Evolutionary conservation across 2,329 filamentous ascomycete genomes (phyloP), one percentile per base, ranked within the genome.

Genomic region (Delphinella strobiligena): DNA sequence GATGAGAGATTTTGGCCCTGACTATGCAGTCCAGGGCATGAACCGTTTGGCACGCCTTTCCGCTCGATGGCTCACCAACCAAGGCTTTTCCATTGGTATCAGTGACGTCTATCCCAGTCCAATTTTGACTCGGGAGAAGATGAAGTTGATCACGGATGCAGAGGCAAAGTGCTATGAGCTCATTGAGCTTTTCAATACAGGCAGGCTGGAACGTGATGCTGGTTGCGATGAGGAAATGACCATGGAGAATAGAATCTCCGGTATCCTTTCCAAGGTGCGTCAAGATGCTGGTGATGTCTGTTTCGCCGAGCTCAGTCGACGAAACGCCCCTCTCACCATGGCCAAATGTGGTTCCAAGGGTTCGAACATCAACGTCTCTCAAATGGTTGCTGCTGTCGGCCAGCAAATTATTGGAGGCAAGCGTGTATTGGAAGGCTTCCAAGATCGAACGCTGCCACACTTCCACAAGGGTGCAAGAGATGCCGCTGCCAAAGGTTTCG

Each of bases 331-430:
- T 4, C 70, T 96, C 47, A 81, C 94, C 64, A 98, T 98, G 91
- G 91, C 91, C 45, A 91, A 85, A 46, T 96, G 86, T 10, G 91
- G 91, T 36, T 96, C 89, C 39, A 98, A 98, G 61, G 91, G 91
- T 58, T 94, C 87, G 4, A 82, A 85, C 52, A 93, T 98, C 68
- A 98, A 98, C 69, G 91, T 98, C 24, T 91, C 91, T 7, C 91
- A 98, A 66, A 98, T 98, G 91, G 83, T 96, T 57, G 89, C 91
- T 41, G 79, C 88, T 43, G 91, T 98, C 56, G 91, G 91, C 37
- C 91, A 98, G 63, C 91, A 98, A 52, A 95, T 96, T 74, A 96
- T 98, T 53, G 83, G 83, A 44, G 86, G 87, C 36, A 77, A 83
- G 54, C 88, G 91, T 74, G 88, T 98, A 22, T 75, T 85, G 33